phyloP scores from a whole-genome alignment of 2,329 filamentous ascomycete species.

The Coleophoma eucalyptorum region DNA sequence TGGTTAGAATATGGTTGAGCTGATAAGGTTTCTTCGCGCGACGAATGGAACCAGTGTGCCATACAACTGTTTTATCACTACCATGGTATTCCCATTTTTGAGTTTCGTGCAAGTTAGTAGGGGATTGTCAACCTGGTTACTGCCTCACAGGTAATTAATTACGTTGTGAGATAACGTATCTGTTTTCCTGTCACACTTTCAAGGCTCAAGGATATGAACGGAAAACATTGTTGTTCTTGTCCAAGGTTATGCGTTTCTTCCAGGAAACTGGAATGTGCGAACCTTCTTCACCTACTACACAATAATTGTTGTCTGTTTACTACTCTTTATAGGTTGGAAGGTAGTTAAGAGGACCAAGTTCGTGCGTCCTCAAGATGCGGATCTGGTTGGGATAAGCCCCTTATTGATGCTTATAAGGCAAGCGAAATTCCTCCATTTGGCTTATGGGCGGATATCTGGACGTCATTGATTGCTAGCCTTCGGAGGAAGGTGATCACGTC shows the following conservation, averaged over 20 bases:
- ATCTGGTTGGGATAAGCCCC: constrained; percentile 32
- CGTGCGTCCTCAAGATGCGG: constrained; percentile 44
- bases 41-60: constrained; percentile 59
- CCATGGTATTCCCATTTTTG: constrained; percentile 49
- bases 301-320: constrained; percentile 55
- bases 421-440: too few species aligned
- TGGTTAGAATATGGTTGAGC: too few species aligned
- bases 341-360: constrained; percentile 56
- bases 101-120: constrained; percentile 48
- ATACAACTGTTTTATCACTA: constrained; percentile 50
- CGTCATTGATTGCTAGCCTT: too few species aligned
- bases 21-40: constrained; percentile 54
- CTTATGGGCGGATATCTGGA: too few species aligned
- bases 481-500: too few species aligned
- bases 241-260: constrained; percentile 54
- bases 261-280: constrained; percentile 63
- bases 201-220: constrained; percentile 49
- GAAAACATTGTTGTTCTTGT: too few species aligned
- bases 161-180: constrained; percentile 58
- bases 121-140: constrained; percentile 29
- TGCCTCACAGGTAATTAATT: constrained; percentile 35
- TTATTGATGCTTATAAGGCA: constrained; percentile 4
- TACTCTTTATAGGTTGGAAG: constrained; percentile 69
- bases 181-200: constrained; percentile 52
- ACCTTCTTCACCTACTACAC: constrained; percentile 69